Evolutionary conservation across 2,329 filamentous ascomycete genomes (phyloP).

Genomic region (Paraphoma chrysanthemicola): DNA sequence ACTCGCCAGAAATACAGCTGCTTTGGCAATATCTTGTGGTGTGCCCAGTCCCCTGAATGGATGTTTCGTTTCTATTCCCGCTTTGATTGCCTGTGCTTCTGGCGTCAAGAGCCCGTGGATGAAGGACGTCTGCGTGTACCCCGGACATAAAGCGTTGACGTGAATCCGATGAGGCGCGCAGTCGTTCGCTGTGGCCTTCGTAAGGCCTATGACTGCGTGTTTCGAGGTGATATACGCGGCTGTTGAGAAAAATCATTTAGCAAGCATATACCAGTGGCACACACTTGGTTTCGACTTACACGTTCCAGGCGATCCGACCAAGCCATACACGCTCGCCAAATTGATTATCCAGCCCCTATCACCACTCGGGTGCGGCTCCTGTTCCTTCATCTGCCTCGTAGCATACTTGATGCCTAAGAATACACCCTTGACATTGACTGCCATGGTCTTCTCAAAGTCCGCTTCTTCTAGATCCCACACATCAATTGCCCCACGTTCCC

Average conservation of each 20-base stretch:
- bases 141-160: conserved; percentile 62
- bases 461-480: conserved; percentile 58
- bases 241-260: background rate
- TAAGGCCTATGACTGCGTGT: conserved; percentile 59
- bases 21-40: conserved; percentile 42
- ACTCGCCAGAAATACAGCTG: conserved; percentile 55
- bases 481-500: conserved; percentile 30
- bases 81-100: conserved; percentile 6
- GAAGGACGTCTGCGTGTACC: conserved; percentile 48
- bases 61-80: conserved; percentile 25
- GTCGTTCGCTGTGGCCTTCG: conserved; percentile 57
- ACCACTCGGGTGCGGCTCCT: conserved; percentile 45
- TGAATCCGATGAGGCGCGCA: conserved; percentile 59
- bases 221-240: conserved; percentile 57
- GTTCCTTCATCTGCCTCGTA: conserved; percentile 58
- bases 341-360: conserved; percentile 63
- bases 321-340: conserved; percentile 58
- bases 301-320: conserved; percentile 42
- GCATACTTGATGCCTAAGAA: conserved; percentile 57
- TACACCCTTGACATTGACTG: conserved; percentile 49
- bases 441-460: conserved; percentile 53
- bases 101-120: conserved; percentile 19
- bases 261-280: too few relatives aligned
- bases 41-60: conserved; percentile 40
- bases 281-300: conserved; percentile 26